Conservation (phyloP, 148 eudicot species). For the Talinum fruticosum region DNA sequence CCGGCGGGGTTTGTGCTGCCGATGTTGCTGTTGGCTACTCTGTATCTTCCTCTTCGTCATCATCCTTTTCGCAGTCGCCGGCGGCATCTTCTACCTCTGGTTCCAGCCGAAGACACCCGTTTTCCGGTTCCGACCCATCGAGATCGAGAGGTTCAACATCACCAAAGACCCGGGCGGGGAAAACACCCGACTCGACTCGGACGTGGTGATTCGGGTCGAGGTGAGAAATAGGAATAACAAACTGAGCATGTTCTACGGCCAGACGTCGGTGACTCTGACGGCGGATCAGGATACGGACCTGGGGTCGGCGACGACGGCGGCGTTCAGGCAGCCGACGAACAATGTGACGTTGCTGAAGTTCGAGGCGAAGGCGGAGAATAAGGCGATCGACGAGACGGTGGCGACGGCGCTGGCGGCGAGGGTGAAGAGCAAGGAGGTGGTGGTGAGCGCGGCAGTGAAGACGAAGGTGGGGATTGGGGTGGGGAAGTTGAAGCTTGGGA, state of each 20-base stretch:
- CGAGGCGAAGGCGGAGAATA: slow-evolving; percentile 1
- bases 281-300: slow-evolving; percentile 28
- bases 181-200: slow-evolving; percentile 22
- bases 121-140: slow-evolving; percentile 35
- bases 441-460: slow-evolving; percentile 28
- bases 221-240: slow-evolving; percentile 35
- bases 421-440: slow-evolving; percentile 23
- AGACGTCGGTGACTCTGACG: slow-evolving; percentile 19
- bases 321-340: slow-evolving; percentile 34
- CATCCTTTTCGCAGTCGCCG: slow-evolving; percentile 1
- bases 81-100: slow-evolving; percentile 31
- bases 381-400: slow-evolving; percentile 29
- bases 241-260: slow-evolving; percentile 32
- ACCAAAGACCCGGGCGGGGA: slow-evolving; percentile 24
- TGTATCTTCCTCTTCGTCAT: slow-evolving; percentile 21
- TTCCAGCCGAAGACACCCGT: slow-evolving; percentile 37
- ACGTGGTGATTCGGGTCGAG: slow-evolving; percentile 28
- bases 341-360: slow-evolving; percentile 42
- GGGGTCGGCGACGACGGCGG: slow-evolving; percentile 29
- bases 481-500: slow-evolving; percentile 25
- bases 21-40: slow-evolving; percentile 29
- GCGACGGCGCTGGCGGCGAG: slow-evolving; percentile 26
- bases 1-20: slow-evolving; percentile 20
- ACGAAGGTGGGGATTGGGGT: slow-evolving; percentile 43
- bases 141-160: slow-evolving; percentile 31